Base-by-base conservation (phyloP, 495 filamentous ascomycete genomes). In the Mytilinidion resinicola region DNA sequence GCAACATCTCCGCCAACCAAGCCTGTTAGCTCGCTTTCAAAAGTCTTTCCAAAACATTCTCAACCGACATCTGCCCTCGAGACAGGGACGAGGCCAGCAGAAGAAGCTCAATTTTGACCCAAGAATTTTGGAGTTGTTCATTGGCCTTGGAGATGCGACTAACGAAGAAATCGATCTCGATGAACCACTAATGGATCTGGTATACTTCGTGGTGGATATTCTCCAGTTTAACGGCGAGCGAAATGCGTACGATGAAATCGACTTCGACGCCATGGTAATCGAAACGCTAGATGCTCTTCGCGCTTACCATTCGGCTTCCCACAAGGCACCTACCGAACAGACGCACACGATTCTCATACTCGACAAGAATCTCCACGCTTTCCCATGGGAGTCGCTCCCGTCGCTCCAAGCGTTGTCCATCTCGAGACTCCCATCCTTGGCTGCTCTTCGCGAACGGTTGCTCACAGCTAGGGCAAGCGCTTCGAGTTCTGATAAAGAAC, bases 211-310 rank as follows among this genome's bases (percentile, higher is more conserved):
- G 9, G 85, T 97, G 4, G 93, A 98, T 68, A 91, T 97, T 50
- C 75, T 97, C 30, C 95, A 97, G 72, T 98, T 97, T 72, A 88
- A 95, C 61, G 93, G 93, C 1, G 93, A 98, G 72, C 81, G 85
- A 34, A 97, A 97, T 70, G 93, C 95, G 1, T 96, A 96, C 74
- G 95, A 97, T 67, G 93, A 98, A 74, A 87, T 98, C 64, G 91
- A 98, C 69, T 92, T 96, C 62, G 93, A 98, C 66, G 36, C 66
- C 43, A 69, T 67, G 34, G 82, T 87, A 14, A 77, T 96, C 15
- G 90, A 93, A 39, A 89, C 87, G 1, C 78, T 85, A 7, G 90
- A 95, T 69, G 88, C 90, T 5, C 73, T 97, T 15, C 78, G 84
- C 25, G 76, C 80, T 0, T 96, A 97, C 65, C 85, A 98, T 64